Base-by-base conservation (phyloP, 805 yeast species). In the Candida nitratophila region DNA sequence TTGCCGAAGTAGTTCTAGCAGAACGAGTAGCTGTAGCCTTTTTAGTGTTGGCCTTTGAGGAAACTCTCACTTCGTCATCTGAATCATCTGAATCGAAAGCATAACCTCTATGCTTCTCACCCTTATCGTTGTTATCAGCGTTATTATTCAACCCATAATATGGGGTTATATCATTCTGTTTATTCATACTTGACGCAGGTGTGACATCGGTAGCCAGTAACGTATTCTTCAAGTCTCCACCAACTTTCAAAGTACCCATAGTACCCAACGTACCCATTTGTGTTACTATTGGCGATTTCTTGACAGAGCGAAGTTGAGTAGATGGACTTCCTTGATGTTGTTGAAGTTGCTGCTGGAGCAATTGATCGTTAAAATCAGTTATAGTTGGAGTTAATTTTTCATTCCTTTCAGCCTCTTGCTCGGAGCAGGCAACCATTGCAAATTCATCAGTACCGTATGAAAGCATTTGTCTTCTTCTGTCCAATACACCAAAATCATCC, bases 401-500 rank as follows among this genome's bases (percentile, higher is more conserved):
- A 56, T 84, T 82, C 24, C 53, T 54, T n/a, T 56, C 43, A 31
- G 64, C 64, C 45, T 79, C 79, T 3, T 59, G 69, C n/a, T 69
- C 73, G 2, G 66, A 52, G 2, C 85, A 86, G 48, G 61, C 66
- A 42, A 88, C 81, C 12, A 93, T 58, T 0, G 95, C 96, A 44
- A 93, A 76, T 51, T 88, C 96, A 50, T 81, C 86, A 44, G 81
- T 83, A 21, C 88, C 86, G 59, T 88, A 86, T 0, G 91, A 78
- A 2, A 79, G 68, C 24, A 93, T 68, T 4, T 68, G 54, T 43
- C 90, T 69, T 0, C 76, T 71, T 50, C 97, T 68, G 38, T 84
- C 91, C 44, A 93, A 66, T 1, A 90, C 78, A 1, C 98, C 98
- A 67, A 93, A 90, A 42, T 88, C 86, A 52, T 95, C 99, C 43